These are phyloP conservation scores for Funneliformis geosporum DNA, from an alignment of 192 early-diverging fungal species.

Conservation along the genomic window DNA sequence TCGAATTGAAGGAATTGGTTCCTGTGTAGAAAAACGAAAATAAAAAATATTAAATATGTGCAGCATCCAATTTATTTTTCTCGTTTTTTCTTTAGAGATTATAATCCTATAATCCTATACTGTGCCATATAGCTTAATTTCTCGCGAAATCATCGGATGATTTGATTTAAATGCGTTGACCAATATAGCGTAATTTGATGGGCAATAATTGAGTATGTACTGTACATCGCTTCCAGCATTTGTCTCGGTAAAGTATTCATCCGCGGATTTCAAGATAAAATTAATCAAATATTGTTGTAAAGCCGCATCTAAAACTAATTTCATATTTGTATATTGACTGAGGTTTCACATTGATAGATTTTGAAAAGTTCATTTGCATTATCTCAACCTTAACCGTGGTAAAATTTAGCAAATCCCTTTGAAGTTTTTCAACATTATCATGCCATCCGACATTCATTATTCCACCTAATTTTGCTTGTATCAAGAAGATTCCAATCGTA, in stretches of 20 bases:
- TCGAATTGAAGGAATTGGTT: neutral
- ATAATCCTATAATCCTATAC: constrained; percentile 4
- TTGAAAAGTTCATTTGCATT: neutral
- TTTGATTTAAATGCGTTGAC: neutral
- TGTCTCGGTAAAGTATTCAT: neutral
- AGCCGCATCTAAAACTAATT: constrained; percentile 15
- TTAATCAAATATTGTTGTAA: constrained; percentile 10
- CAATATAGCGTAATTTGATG: constrained; percentile 22
- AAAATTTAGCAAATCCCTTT: neutral
- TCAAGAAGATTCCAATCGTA: neutral
- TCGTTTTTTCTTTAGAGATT: neutral
- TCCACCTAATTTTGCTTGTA: constrained; percentile 19
- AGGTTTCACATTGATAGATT: neutral
- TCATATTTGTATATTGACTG: neutral
- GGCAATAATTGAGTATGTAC: neutral
- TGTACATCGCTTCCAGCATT: neutral
- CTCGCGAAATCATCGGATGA: constrained; percentile 5
- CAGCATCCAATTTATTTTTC: neutral
- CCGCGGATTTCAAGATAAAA: neutral
- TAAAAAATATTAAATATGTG: constrained; percentile 7
- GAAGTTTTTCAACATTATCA: constrained; percentile 25
- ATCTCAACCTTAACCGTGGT: neutral
- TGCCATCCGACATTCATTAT: constrained; percentile 2
- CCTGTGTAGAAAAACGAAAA: constrained; percentile 12
- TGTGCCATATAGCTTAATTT: neutral